These are phyloP conservation scores for Lipomyces anomalus DNA, from an alignment of 805 yeast genomes.

Conservation along the genomic window DNA sequence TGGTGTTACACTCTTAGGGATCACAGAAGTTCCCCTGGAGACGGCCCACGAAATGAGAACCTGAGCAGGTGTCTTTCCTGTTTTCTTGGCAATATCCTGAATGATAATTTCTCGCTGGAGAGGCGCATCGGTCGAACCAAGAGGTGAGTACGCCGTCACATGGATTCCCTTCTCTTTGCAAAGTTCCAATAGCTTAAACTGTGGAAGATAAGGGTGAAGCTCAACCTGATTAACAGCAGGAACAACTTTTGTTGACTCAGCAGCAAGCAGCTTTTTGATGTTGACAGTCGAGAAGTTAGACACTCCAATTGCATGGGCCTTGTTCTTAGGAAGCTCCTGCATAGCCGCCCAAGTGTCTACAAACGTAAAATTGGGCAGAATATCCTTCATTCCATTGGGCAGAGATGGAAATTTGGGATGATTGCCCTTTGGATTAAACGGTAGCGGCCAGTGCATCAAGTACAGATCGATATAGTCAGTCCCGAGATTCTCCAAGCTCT, in stretches of 20 bases:
- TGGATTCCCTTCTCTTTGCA: constrained; percentile 49
- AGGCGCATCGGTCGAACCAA: constrained; percentile 45
- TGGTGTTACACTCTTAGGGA: constrained; percentile 67
- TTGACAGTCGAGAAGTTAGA: constrained; percentile 54
- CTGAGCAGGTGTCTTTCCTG: constrained; percentile 46
- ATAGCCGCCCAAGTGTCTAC: constrained; percentile 57
- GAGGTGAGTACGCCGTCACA: constrained; percentile 73
- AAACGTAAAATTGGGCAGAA: constrained; percentile 33
- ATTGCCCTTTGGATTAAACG: constrained; percentile 39
- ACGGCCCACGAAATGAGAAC: constrained; percentile 55
- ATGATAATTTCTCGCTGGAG: constrained; percentile 44
- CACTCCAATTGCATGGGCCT: constrained; percentile 66
- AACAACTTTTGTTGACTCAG: constrained; percentile 37
- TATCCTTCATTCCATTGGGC: constrained; percentile 39
- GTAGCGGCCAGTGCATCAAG: constrained; percentile 78
- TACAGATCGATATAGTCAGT: constrained; percentile 74
- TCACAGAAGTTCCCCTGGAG: constrained; percentile 51
- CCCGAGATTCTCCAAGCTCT: constrained; percentile 56
- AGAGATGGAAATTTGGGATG: constrained; percentile 38
- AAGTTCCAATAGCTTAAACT: constrained; percentile 51
- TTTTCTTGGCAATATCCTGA: constrained; percentile 50
- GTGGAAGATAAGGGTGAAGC: constrained; percentile 69
- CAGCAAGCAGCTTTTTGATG: constrained; percentile 16
- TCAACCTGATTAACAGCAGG: constrained; percentile 78
- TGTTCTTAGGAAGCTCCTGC: constrained; percentile 51